Base-by-base conservation (phyloP, 2,329 filamentous ascomycete species). In the Herpomyces periplanetae region DNA sequence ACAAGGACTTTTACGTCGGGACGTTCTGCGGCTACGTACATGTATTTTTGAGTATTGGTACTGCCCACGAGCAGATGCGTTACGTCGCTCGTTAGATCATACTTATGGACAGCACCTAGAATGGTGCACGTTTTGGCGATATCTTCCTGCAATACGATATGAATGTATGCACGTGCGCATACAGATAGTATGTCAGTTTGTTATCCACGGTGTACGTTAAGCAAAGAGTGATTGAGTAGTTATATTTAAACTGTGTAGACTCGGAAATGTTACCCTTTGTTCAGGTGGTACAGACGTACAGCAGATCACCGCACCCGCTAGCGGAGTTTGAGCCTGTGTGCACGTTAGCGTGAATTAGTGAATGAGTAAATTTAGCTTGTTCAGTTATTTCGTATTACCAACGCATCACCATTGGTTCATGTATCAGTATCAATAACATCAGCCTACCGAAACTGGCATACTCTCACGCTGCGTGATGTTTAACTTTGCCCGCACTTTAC, bases 1-100 rank as follows among this genome's bases (percentile, higher is more conserved):
- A 53, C 53, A 42, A 96, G 59, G 19, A 71, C 60, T 33, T 56
- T 58, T 31, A 96, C 60, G 32, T 96, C 80, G 18, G 62, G 57
- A 20, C 80, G 54, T 35, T 75, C 64, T 33, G 61, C 66, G 20
- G 75, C 80, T 31, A 91, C 75, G 45, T 85, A 87, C 36, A 60
- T 63, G 40, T 96, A 96, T 38, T 96, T 96, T 19, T 64, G 56
- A 1, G 75, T 91, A 34, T 75, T 55, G 31, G 69, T 64, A 30
- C 65, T 60, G 35, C 73, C 80, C 25, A 87, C 68, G 26, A 96
- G 52, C 17, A 96, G 56, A 42, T 96, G 80, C 3, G 80, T 91
- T 18, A 85, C 69, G 36, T 88, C 69, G 22, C 65, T 66, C n/a
- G 73, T 91, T 17, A 96, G 54, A 36, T 96, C 73, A 37, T 71